Base-by-base conservation (phyloP, 1,284 basidiomycete genomes). In the Moesziomyces parantarcticus region DNA sequence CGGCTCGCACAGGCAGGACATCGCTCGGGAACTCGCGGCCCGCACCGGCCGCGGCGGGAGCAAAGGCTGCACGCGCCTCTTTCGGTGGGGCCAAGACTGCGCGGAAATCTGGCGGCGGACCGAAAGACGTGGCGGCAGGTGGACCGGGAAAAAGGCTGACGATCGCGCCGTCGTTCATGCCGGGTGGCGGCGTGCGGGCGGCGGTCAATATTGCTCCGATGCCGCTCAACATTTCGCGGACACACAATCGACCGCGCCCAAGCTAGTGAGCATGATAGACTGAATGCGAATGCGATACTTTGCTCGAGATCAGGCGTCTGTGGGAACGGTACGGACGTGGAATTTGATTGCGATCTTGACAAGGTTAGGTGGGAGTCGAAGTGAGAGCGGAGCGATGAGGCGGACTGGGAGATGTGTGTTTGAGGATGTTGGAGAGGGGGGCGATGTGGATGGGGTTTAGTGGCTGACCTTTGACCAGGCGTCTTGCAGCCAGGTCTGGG, bases 91-190 rank as follows among this genome's bases (percentile, higher is more conserved):
- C n/a, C n/a, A 42, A 40, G 32, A 20, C 39, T 5, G 47, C 20
- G 1, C 55, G 46, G 13, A 22, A 29, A 16, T 51, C 58, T 8
- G 49, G 53, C 0, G 56, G 46, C n/a, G 39, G 22, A 18, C 14
- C 14, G 14, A 39, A 10, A 7, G 22, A 20, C 41, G 16, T 36
- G 45, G 29, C 45, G 23, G 23, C 43, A 7, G 47, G 48, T 4
- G 25, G 34, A 1, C 26, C 44, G n/a, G 25, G 45, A 3, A 71
- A 66, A 26, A 25, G 68, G 44, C 29, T 65, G 7, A 71, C 68
- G 13, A 34, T 71, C 16, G 7, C 42, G 3, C 54, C 26, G 1
- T 25, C 44, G 0, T 50, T 65, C 18, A 29, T 65, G n/a, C 23
- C 40, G 44, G 45, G 18, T 10, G 10, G 21, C 29, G 23, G 20